Conservation (phyloP, 495 filamentous ascomycete species). For the Annulohypoxylon maeteangense region DNA sequence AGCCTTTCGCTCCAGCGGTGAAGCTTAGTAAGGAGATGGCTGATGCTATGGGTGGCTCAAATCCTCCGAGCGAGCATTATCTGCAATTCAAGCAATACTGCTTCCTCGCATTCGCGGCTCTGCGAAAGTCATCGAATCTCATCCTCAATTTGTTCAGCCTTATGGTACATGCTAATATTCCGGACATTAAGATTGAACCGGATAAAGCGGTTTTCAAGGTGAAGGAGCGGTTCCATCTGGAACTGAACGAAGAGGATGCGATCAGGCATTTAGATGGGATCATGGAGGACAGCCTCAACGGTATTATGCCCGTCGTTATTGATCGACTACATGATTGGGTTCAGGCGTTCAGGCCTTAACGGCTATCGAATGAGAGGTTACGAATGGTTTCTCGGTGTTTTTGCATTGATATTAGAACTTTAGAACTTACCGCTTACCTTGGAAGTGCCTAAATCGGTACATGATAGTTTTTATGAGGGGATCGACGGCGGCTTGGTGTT, state of each 20-base stretch:
- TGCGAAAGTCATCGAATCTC: conserved; percentile 87
- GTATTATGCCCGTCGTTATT: conserved; percentile 91
- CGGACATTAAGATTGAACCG: conserved; percentile 90
- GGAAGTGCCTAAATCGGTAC: neutral
- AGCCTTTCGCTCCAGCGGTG: conserved; percentile 96
- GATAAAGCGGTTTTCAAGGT: conserved; percentile 95
- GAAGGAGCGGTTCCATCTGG: conserved; percentile 90
- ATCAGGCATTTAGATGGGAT: conserved; percentile 85
- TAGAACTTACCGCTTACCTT: neutral
- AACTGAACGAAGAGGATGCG: conserved; percentile 93
- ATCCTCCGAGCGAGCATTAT: conserved; percentile 74
- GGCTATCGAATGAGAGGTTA: neutral
- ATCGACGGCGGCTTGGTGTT: neutral
- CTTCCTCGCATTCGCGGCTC: conserved; percentile 91
- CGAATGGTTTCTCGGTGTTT: neutral
- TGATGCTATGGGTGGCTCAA: conserved; percentile 92
- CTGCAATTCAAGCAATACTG: conserved; percentile 91
- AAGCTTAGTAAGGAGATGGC: conserved; percentile 99
- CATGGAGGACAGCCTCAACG: conserved; percentile 88
- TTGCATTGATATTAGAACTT: neutral
- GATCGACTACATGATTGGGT: conserved; percentile 94
- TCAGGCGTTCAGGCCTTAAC: conserved; percentile 83
- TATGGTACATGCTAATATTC: conserved; percentile 98
- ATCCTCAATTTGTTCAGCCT: conserved; percentile 97
- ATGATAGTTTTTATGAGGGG: neutral